These are phyloP conservation scores for Colletotrichum orchidophilum DNA, from an alignment of 2,329 filamentous ascomycete species.

Conservation along the genomic window DNA sequence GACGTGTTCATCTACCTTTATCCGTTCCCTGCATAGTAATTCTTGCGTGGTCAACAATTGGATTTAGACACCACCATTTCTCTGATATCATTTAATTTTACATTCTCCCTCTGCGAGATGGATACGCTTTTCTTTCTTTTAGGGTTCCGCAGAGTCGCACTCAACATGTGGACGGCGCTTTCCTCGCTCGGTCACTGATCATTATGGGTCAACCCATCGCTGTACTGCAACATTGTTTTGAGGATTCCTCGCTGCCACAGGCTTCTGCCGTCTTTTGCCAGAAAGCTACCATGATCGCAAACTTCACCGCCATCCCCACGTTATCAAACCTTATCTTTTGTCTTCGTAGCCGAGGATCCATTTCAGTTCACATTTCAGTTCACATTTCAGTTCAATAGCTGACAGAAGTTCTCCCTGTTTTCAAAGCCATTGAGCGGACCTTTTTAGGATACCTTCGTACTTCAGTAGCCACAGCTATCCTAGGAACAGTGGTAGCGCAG, in stretches of 20 bases:
- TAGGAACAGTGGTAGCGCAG: conserved; percentile 73
- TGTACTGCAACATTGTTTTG: background rate
- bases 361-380: conserved; percentile 1
- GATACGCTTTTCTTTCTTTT: background rate
- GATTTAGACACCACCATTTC: background rate
- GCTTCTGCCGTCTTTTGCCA: background rate
- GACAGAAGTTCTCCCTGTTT: conserved; percentile 12
- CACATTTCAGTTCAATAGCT: conserved; percentile 20
- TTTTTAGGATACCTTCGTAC: conserved; percentile 80
- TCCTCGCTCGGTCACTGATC: background rate
- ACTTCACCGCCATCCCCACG: background rate
- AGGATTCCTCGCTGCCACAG: background rate
- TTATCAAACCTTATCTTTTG: background rate
- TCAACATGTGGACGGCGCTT: background rate
- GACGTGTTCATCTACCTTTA: background rate
- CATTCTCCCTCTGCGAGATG: background rate
- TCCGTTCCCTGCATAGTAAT: background rate
- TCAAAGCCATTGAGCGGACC: conserved; percentile 75
- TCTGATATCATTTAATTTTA: background rate
- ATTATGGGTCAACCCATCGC: background rate
- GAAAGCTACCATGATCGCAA: background rate
- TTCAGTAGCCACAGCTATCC: conserved; percentile 73
- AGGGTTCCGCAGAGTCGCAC: background rate
- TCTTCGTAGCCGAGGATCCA: background rate
- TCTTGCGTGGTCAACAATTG: background rate